Evolutionary conservation across 192 early-diverging fungal genomes (phyloP).

Genomic region (Gamsiella multidivaricata): DNA sequence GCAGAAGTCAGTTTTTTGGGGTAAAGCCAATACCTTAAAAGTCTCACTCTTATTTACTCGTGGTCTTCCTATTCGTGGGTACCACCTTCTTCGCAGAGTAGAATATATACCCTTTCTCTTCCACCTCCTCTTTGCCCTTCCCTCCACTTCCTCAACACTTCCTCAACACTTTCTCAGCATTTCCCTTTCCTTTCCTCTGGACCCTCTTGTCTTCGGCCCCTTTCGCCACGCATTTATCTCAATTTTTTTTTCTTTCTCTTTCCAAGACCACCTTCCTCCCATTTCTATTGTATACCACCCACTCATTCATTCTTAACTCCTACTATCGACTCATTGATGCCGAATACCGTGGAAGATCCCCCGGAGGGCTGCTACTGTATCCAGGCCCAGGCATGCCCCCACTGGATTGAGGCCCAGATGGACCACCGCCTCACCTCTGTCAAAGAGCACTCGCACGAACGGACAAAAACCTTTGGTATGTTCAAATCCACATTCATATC

Average conservation of each 20-base stretch:
- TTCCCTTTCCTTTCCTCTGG: neutral
- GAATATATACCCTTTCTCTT: too few species aligned
- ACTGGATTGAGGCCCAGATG: constrained; percentile 48
- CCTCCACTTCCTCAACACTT: too few species aligned
- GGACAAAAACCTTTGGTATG: constrained; percentile 45
- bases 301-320: neutral
- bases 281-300: neutral
- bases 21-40: too few species aligned
- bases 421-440: constrained; percentile 25
- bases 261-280: neutral
- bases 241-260: neutral
- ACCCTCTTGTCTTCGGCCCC: neutral
- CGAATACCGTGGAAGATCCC: constrained; percentile 22
- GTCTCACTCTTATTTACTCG: too few species aligned
- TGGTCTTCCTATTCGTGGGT: too few species aligned
- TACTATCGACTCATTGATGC: too few species aligned
- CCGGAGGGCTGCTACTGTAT: constrained; percentile 48
- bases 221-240: constrained; percentile 1
- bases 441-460: constrained; percentile 30
- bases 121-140: too few species aligned
- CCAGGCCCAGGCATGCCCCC: constrained; percentile 46
- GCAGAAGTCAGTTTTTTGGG: too few species aligned
- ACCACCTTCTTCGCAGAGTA: too few species aligned
- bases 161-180: too few species aligned
- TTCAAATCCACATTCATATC: too few species aligned